Base-by-base conservation (phyloP, 495 filamentous ascomycete genomes). In the Annulohypoxylon moriforme region DNA sequence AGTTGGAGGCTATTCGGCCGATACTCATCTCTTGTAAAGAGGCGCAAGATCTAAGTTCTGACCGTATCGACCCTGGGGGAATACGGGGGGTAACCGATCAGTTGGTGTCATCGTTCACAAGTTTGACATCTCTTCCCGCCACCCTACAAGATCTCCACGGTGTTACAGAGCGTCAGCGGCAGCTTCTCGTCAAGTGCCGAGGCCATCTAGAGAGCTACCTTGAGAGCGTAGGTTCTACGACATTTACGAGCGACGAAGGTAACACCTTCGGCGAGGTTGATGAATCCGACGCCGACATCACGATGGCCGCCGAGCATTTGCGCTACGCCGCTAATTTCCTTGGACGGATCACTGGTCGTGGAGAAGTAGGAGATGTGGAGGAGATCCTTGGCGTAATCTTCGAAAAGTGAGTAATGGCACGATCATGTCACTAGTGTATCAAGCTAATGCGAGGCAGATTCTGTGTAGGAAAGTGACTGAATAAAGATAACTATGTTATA, bases 321-420 rank as follows among this genome's bases (percentile, higher is more conserved):
- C 92, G 96, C 33, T 87, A 86, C 50, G 94, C 95, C 13, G 96
- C 94, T 2, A 89, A 90, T 33, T 87, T 87, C 60, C 82, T 99
- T 10, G 91, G 93, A 1, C 89, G 89, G 70, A 97, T 98, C 67
- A 98, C 94, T 3, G 96, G 96, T 1, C 89, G 88, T 62, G 96
- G 94, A 1, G 92, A 93, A 64, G 87, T 86, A 44, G 94, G 93
- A 1, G 96, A 99, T 85, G 93, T 99, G 31, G 95, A 99, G 79
- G 96, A 98, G 75, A 94, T 98, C 1, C 81, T 99, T 65, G 96
- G 96, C 1, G 95, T 98, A 40, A 94, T 99, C 1, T 98, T 99
- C 82, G 95, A 99, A 79, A 98, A 97, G 92, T 96, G 76, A 77
- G 79, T 76, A 10, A 18, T 46, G 60, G n/a, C 38, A 11, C 50